Percentiles rank a stretch among this genome's conserved stretches.
Evolutionary conservation across 2,329 filamentous ascomycete genomes (phyloP).

Genomic region (Seiridium unicorne): DNA sequence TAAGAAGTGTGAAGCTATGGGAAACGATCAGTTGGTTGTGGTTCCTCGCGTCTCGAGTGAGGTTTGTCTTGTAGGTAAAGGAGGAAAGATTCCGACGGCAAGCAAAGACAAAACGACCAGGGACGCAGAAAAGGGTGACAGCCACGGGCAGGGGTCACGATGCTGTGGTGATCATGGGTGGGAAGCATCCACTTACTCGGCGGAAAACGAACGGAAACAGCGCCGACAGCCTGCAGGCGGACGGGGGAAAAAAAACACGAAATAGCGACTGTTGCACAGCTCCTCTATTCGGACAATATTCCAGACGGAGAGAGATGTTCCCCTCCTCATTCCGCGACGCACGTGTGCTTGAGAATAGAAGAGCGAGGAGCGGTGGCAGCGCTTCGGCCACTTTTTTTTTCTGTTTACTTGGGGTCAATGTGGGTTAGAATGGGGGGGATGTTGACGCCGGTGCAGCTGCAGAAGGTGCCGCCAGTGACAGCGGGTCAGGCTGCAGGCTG

Average conservation of each 20-base stretch:
- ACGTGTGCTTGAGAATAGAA: not conserved
- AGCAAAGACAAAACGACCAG: not conserved
- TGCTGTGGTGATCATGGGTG: not conserved
- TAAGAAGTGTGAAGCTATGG: not conserved
- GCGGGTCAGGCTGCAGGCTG: not conserved
- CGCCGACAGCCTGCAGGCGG: not conserved
- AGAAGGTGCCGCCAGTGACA: not conserved
- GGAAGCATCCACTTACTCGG: slow-evolving; percentile 1
- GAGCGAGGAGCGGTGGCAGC: not conserved
- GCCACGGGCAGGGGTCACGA: not conserved
- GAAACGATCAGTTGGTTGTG: not conserved
- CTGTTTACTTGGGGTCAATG: not conserved
- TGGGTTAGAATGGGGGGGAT: not conserved
- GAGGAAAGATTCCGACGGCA: not conserved
- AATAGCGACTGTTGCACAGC: not conserved
- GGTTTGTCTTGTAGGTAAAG: not conserved
- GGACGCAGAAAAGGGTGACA: not conserved
- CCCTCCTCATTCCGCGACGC: not conserved
- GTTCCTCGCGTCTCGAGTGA: not conserved
- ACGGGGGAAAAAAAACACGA: not conserved
- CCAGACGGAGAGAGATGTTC: too few relatives aligned
- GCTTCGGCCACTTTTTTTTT: not conserved
- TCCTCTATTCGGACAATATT: not conserved
- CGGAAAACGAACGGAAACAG: not conserved
- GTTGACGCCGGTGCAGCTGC: slow-evolving; percentile 3